Percentiles rank a stretch among this genome's conserved stretches.
Evolutionary conservation across 176 grass and related monocot species (phyloP).

Genomic region (Musa troglodytarum): DNA sequence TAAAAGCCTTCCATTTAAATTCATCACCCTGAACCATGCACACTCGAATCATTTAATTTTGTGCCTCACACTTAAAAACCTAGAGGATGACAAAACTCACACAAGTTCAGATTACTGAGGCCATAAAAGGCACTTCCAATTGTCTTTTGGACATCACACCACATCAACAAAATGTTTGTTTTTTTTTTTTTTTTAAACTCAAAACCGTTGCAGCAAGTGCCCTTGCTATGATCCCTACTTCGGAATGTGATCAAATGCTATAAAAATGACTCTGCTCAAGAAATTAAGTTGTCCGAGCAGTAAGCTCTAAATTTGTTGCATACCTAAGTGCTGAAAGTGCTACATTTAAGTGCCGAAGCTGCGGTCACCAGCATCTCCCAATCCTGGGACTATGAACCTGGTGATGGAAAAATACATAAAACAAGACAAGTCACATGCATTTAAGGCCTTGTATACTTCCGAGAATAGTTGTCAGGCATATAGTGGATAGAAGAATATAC

Average conservation of each 20-base stretch:
- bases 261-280: neutral
- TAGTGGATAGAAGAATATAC: constrained; percentile 33
- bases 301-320: neutral
- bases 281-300: neutral
- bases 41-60: too few species aligned
- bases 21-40: too few species aligned
- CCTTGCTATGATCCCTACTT: neutral
- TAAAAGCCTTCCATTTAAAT: too few species aligned
- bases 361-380: constrained; percentile 94
- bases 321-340: neutral
- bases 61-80: too few species aligned
- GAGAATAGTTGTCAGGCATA: neutral
- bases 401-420: neutral
- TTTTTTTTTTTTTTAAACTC: too few species aligned
- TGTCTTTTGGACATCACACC: too few species aligned
- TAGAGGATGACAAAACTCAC: too few species aligned
- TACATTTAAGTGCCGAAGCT: constrained; percentile 52
- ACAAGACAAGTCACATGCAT: too few species aligned
- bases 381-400: constrained; percentile 91
- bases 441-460: neutral
- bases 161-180: too few species aligned
- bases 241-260: neutral
- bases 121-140: too few species aligned
- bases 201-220: too few species aligned
- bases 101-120: too few species aligned